Evolutionary conservation across 139 green algal genomes (phyloP).

Genomic region (Ettlia oleoabundans): DNA sequence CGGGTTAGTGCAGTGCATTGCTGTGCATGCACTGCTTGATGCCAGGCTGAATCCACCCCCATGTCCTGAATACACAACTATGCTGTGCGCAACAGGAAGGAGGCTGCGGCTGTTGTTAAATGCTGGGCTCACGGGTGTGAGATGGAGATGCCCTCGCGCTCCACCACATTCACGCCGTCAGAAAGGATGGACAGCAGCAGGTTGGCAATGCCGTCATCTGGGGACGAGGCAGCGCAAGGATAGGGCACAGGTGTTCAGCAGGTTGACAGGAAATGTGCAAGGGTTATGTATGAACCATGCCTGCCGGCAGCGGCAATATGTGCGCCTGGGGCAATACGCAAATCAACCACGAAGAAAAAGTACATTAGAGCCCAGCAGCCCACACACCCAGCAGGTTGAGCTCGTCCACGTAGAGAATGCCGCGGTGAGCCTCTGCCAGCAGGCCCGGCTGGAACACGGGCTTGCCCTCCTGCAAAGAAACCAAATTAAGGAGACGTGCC

Average conservation of each 20-base stretch:
- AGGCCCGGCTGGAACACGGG: slow-evolving; percentile 98
- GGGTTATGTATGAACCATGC: neutral
- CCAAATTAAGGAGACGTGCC: too few relatives aligned
- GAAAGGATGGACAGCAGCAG: slow-evolving; percentile 95
- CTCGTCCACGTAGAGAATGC: slow-evolving; percentile 93
- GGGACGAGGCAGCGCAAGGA: neutral
- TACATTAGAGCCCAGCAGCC: neutral
- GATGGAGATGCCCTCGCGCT: slow-evolving; percentile 97
- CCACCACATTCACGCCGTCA: slow-evolving; percentile 96
- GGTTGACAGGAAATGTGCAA: neutral
- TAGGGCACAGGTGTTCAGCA: neutral
- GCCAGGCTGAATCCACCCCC: too few relatives aligned
- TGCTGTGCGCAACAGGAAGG: too few relatives aligned
- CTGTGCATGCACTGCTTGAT: too few relatives aligned
- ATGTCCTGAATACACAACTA: too few relatives aligned
- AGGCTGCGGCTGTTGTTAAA: neutral
- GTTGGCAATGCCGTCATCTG: slow-evolving; percentile 97
- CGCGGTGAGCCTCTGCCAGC: slow-evolving; percentile 95
- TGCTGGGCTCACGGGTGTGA: slow-evolving; percentile 84
- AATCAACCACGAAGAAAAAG: too few relatives aligned
- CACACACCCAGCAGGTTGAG: slow-evolving; percentile 91
- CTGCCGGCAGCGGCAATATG: neutral
- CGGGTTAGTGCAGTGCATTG: too few relatives aligned
- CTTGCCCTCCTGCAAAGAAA: slow-evolving; percentile 77
- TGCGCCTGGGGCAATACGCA: too few relatives aligned